Conservation (phyloP, 1,284 basidiomycete genomes). For the Microbotryomycetes sp. region DNA sequence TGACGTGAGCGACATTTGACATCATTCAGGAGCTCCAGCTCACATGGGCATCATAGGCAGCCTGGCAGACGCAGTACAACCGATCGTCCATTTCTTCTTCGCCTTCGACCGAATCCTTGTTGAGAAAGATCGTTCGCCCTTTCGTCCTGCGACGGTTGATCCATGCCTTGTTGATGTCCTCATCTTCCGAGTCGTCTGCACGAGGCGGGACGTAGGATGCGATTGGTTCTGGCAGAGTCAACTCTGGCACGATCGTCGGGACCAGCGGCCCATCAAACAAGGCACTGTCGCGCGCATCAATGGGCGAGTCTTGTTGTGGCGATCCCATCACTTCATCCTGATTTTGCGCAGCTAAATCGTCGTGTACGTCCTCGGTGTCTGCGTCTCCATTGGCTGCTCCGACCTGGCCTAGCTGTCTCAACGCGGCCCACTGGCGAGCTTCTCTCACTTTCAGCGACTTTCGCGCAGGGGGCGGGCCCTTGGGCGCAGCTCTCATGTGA, state of each 20-base stretch:
- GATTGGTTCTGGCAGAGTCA: constrained; percentile 1
- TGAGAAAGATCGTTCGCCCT: not conserved
- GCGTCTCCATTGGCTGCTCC: not conserved
- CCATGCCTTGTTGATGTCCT: constrained; percentile 13
- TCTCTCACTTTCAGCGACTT: not conserved
- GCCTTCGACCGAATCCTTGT: constrained; percentile 52
- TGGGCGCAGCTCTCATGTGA: not conserved
- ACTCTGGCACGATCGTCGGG: not conserved
- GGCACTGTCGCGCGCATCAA: not conserved
- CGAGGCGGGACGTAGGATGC: constrained; percentile 10
- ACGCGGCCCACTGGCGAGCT: not conserved
- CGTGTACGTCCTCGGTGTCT: not conserved
- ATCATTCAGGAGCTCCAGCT: not conserved
- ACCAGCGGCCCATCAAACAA: not conserved
- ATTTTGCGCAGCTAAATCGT: not conserved
- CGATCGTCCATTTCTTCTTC: constrained; percentile 61
- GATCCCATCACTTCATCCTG: not conserved
- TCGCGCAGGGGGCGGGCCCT: not conserved
- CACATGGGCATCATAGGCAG: constrained; percentile 58
- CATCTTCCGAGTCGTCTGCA: constrained; percentile 8
- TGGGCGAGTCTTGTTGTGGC: not conserved
- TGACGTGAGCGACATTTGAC: not conserved
- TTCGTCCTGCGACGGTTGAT: not conserved
- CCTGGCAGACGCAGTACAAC: constrained; percentile 74
- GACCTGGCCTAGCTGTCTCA: not conserved